Base-by-base conservation (phyloP, 2,329 filamentous ascomycete species). In the Phaeosphaeria sp. region DNA sequence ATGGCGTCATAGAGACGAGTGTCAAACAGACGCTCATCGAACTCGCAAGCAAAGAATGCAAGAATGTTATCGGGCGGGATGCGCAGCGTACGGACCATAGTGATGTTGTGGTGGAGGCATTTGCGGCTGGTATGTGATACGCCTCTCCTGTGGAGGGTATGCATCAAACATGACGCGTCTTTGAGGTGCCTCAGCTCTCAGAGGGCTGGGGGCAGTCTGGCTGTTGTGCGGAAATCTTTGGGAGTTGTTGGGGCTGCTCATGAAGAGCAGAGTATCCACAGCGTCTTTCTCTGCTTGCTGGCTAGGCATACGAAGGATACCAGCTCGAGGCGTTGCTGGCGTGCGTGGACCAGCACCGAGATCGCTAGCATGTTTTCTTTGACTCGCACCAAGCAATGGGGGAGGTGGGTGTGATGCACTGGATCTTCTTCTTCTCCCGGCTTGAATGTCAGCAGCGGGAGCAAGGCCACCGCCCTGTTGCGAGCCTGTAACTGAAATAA, bases 181-280 rank as follows among this genome's bases (percentile, higher is more conserved):
- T 61, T 69, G 67, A 6, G 68, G 64, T 6, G 63, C 65, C 22
- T 75, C 72, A 24, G 70, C 57, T 40, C 72, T 61, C 7, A 76
- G 58, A n/a, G 73, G 63, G 54, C 70, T 75, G 17, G 68, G 74
- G 18, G 66, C 66, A 18, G 67, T 62, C 27, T 66, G 65, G 30
- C 58, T 70, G n/a, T 53, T 61, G 6, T 73, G 66, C 27, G 74
- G 61, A 6, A 73, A 60, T 22, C 71, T 65, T 44, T 68, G 61
- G 1, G 89, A 89, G 74, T 91, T 91, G 17, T 89, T 89, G 0
- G 90, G 90, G 61, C 89, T 91, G 69, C 91, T 92, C 87, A 95
- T 90, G 70, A 93, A 93, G 24, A 94, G 81, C 22, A 95, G 78
- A 0, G 90, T 90, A 71, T 93, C 91, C 47, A 94, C 87, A 6